These are phyloP conservation scores for Amanita pseudoporphyria DNA, from an alignment of 768 basidiomycete genomes.

Conservation along the genomic window DNA sequence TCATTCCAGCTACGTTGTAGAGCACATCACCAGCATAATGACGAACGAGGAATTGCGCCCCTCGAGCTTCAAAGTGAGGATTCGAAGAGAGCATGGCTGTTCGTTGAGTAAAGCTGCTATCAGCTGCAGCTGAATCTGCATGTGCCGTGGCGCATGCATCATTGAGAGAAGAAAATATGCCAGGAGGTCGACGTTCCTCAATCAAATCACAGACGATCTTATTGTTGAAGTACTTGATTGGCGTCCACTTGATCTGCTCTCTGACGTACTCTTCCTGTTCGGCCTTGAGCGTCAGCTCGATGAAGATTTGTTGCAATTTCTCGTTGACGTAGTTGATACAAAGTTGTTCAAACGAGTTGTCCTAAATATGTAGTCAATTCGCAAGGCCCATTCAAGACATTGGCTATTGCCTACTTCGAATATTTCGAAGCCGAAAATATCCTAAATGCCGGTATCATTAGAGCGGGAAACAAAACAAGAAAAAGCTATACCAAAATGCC, in stretches of 20 bases:
- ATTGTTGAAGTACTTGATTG: conserved; percentile 98
- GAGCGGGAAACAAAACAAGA: background rate
- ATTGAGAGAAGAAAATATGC: conserved; percentile 95
- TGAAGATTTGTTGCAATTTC: conserved; percentile 98
- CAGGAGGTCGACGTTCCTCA: conserved; percentile 92
- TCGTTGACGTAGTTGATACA: conserved; percentile 99
- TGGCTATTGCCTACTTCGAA: conserved; percentile 56
- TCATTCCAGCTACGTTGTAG: conserved; percentile 98
- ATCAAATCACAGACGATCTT: conserved; percentile 98
- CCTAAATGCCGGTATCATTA: conserved; percentile 32
- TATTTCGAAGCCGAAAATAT: conserved; percentile 99
- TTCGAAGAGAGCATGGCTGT: conserved; percentile 74
- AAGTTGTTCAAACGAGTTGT: conserved; percentile 94
- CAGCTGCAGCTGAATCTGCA: conserved; percentile 92
- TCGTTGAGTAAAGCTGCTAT: conserved; percentile 94
- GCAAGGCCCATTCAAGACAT: background rate
- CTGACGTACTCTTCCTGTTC: conserved; percentile 99
- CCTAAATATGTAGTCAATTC: conserved; percentile 30
- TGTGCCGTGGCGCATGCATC: conserved; percentile 99
- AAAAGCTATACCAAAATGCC: conserved; percentile 68
- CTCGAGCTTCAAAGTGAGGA: conserved; percentile 91
- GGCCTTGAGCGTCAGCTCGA: conserved; percentile 96
- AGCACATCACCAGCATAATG: conserved; percentile 99
- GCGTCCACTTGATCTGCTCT: conserved; percentile 99
- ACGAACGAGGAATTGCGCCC: conserved; percentile 87